Base-by-base conservation (phyloP, 768 basidiomycete species). In the Lactarius sp. region DNA sequence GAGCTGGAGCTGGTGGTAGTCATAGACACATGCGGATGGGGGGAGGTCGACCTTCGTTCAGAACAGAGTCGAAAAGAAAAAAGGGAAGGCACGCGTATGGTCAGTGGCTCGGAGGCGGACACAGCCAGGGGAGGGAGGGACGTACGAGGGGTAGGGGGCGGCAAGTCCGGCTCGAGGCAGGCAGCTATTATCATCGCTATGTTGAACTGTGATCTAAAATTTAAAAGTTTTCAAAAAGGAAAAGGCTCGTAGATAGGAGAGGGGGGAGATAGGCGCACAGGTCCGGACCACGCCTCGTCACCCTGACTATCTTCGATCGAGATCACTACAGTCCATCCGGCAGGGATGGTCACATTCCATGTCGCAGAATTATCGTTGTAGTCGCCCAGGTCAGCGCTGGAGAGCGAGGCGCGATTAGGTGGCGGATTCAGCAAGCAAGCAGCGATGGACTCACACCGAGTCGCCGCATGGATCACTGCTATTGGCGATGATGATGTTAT, bases 301-400 rank as follows among this genome's bases (percentile, higher is more conserved):
- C 76, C 82, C 39, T 69, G 59, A 2, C 74, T 69, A 70, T 90
- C 87, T 64, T 80, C 72, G 18, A 89, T 65, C 16, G 80, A 85
- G 37, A 90, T 65, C 66, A 77, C 71, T 44, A 86, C 76, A 34
- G 75, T 64, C 22, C 77, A 77, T 42, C 84, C 84, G 13, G 79
- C 76, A 39, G 80, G 69, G 55, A 90, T 46, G 50, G 69, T 64
- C 52, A 77, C 75, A 59, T 72, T 77, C 80, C 81, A 88, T 14
- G 74, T 74, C 12, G 80, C 68, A 52, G 70, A 74, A 56, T 78
- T 79, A 39, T 68, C 71, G n/a, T 72, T 73, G 70, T 81, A 78
- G 74, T 85, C 81, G 59, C 74, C 74, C 52, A 89, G 77, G 67
- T 89, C 83, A 53, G 75, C 77, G 52, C 89, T 91, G 68, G 3